Evolutionary conservation across 352 stramenopile species (phyloP).

Genomic region (Pythium coloratum): DNA sequence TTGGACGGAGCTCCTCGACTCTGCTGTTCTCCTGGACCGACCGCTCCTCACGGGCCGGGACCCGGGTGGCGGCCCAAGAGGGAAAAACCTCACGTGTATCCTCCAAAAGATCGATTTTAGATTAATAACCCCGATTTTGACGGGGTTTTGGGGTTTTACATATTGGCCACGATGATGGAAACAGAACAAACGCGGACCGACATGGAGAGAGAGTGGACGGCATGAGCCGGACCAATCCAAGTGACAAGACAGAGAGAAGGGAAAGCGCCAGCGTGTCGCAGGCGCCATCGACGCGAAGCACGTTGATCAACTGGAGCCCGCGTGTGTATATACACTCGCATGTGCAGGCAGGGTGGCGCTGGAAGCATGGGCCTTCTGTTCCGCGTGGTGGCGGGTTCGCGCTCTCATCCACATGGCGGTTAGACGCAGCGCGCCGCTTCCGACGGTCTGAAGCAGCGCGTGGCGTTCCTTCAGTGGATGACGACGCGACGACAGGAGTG

Average conservation of each 20-base stretch:
- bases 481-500: neutral
- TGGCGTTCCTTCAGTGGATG: neutral
- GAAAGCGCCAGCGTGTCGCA: neutral
- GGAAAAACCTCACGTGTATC: neutral
- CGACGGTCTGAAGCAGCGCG: neutral
- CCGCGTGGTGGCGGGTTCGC: no score
- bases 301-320: neutral
- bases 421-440: neutral
- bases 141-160: conserved; percentile 1
- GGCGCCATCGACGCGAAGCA: neutral
- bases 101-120: neutral
- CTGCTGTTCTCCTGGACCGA: conserved; percentile 1
- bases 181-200: neutral
- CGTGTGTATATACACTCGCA: no score
- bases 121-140: neutral
- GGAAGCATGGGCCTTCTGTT: no score
- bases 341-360: no score
- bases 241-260: neutral
- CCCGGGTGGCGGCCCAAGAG: neutral
- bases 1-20: neutral
- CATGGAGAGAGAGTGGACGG: neutral
- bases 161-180: conserved; percentile 1
- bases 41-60: neutral
- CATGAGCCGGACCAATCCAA: neutral
- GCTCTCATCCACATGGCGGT: no score